phyloP scores from a whole-genome alignment of 1,284 basidiomycete genomes.

The Exobasidium rhododendri region DNA sequence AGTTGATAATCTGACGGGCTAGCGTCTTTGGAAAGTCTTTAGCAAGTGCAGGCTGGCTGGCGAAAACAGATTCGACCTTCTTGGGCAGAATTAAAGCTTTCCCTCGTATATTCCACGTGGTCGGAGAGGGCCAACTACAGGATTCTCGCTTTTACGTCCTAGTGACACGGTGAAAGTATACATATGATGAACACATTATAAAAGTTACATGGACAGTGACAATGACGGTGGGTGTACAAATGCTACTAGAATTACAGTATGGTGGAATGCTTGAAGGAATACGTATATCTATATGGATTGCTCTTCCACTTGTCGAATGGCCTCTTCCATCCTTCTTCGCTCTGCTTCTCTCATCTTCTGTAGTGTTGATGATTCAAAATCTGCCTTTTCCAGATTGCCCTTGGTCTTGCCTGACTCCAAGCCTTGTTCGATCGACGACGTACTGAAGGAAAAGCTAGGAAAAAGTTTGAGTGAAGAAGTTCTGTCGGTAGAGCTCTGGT shows the following conservation, averaged over 20 bases:
- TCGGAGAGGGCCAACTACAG: background rate
- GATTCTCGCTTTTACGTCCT: too few relatives aligned
- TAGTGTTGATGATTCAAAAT: slow-evolving; percentile 3
- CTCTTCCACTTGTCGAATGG: slow-evolving; percentile 1
- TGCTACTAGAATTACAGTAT: too few relatives aligned
- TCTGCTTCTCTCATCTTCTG: slow-evolving; percentile 9
- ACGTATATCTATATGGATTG: too few relatives aligned
- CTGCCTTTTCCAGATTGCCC: background rate
- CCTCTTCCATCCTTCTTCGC: slow-evolving; percentile 5
- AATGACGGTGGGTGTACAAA: too few relatives aligned
- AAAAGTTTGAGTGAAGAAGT: background rate
- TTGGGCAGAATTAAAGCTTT: background rate
- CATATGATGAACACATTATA: too few relatives aligned
- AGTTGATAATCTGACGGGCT: too few relatives aligned
- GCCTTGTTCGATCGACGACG: background rate
- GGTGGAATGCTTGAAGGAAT: too few relatives aligned
- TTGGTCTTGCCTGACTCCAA: background rate
- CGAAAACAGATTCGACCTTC: too few relatives aligned
- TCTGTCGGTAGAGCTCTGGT: background rate
- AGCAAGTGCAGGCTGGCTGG: too few relatives aligned
- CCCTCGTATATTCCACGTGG: background rate
- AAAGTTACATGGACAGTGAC: background rate
- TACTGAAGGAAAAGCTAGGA: background rate
- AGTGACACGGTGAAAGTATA: too few relatives aligned
- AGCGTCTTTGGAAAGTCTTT: too few relatives aligned